Percentiles rank a stretch among this genome's conserved stretches.
These are phyloP conservation scores for Linaria vulgaris DNA, from an alignment of 257 asterid genomes.

Conservation along the genomic window DNA sequence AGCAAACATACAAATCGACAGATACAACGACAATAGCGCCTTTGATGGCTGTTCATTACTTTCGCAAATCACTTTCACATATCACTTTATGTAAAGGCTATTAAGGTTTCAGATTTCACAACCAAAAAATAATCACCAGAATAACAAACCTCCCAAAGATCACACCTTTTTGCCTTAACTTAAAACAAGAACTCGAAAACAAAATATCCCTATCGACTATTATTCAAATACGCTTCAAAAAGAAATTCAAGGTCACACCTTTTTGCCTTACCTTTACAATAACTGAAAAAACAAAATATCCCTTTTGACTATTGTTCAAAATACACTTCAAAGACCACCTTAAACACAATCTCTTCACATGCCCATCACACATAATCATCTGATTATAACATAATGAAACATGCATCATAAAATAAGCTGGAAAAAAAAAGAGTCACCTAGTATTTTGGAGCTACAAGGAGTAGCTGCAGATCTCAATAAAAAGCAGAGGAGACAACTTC, in stretches of 20 bases:
- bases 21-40: background rate
- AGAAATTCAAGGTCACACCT: constrained; percentile 15
- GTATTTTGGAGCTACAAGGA: background rate
- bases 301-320: background rate
- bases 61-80: background rate
- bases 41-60: background rate
- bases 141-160: constrained; percentile 10
- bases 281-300: constrained; percentile 9
- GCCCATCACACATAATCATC: background rate
- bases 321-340: background rate
- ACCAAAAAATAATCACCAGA: constrained; percentile 4
- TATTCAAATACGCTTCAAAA: constrained; percentile 1
- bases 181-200: constrained; percentile 1
- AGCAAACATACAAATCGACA: too few relatives aligned
- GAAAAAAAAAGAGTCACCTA: constrained; percentile 25
- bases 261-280: background rate
- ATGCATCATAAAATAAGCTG: constrained; percentile 11
- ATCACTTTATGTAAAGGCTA: too few relatives aligned
- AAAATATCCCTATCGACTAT: background rate
- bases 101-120: background rate
- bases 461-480: constrained; percentile 48
- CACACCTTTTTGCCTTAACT: background rate
- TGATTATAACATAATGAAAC: constrained; percentile 6
- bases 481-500: constrained; percentile 33
- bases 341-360: background rate